These are phyloP conservation scores for Neurospora intermedia DNA, from an alignment of 495 filamentous ascomycete species.

Conservation along the genomic window DNA sequence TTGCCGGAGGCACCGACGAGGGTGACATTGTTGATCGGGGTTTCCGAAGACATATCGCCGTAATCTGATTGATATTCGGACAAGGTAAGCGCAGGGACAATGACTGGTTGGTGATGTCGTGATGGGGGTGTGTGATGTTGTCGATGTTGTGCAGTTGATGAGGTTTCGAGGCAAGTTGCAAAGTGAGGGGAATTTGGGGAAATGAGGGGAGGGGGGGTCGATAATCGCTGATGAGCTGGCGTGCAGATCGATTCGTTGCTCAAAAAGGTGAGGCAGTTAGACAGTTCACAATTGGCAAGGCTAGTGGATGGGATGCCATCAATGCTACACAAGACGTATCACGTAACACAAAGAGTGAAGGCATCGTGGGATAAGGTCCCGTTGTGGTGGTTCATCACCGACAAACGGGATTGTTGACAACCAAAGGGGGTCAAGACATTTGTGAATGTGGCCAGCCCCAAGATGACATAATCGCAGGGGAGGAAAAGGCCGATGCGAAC, in stretches of 20 bases:
- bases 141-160: not conserved
- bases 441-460: not conserved
- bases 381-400: not conserved
- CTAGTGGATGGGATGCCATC: not conserved
- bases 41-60: not conserved
- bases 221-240: not conserved
- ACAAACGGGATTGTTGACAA: not conserved
- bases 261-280: not conserved
- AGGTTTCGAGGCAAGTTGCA: not conserved
- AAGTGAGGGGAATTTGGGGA: not conserved
- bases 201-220: not conserved
- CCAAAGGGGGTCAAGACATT: not conserved
- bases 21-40: constrained; percentile 12
- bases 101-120: not conserved
- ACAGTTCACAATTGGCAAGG: not conserved
- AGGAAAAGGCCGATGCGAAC: not conserved
- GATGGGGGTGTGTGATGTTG: not conserved
- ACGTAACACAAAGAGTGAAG: not conserved
- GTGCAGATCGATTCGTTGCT: not conserved
- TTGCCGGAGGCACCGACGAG: constrained; percentile 30
- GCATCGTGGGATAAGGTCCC: not conserved
- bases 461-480: not conserved
- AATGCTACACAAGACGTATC: not conserved
- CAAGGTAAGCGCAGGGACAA: not conserved
- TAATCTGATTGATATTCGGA: not conserved